Base-by-base conservation (phyloP, 1,284 basidiomycete genomes). In the Apiotrichum akiyoshidainum region DNA sequence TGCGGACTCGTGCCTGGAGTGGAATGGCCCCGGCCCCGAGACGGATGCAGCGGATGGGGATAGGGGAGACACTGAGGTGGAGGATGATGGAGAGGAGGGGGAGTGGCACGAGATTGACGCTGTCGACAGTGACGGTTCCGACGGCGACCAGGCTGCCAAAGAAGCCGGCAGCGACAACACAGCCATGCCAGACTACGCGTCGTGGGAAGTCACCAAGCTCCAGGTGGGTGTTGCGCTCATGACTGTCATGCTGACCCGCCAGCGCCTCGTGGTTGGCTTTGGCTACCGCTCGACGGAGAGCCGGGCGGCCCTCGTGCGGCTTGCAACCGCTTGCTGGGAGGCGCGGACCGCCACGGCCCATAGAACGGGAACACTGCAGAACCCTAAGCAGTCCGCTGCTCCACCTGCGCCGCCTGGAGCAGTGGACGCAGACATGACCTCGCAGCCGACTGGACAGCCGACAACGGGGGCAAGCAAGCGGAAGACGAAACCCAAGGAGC, bases 251-350 rank as follows among this genome's bases (percentile, higher is more conserved):
- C 26, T 31, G 26, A 31, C 26, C 26, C 26, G 26, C 4, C 26
- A 57, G 55, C 46, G 40, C 31, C 40, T 59, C 11, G 65, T 65
- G 37, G 60, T 60, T 10, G 46, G 61, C 10, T 77, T 67, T 52
- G 76, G 76, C 3, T 77, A 71, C 54, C 65, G 71, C 0, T 57
- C 65, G 1, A 68, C 63, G 26, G 67, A 59, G 13, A 63, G 70
- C 45, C 63, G 64, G 6, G 46, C 55, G 3, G 67, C 68, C 1
- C 60, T 76, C 16, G 66, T 71, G 13, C 58, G 64, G 22, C 56
- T 75, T 13, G 74, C 75, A 7, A 56, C 60, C 8, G 63, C 64
- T 9, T 76, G 75, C 60, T 78, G 76, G 76, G 51, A 40, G 33
- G 73, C 75, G 13, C 64, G 70, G n/a, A 31, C 17, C 26, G 19